Conservation (phyloP, 345 rosid species). For the Murraya paniculata region DNA sequence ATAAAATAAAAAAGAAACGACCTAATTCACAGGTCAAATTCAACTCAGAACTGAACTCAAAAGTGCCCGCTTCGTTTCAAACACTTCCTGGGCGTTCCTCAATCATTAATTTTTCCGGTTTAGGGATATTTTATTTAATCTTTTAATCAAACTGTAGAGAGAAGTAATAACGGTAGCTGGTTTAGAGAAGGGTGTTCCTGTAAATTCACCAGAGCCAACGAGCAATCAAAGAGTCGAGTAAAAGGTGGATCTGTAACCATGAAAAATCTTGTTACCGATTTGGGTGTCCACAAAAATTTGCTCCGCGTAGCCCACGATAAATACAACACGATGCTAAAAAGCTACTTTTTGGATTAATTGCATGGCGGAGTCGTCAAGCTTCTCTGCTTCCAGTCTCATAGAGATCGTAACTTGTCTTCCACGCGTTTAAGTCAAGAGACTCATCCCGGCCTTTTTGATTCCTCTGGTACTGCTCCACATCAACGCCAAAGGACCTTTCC, state of each 20-base stretch:
- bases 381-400: conserved; percentile 24
- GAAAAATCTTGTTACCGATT: not conserved
- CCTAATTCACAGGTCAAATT: no score
- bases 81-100: no score
- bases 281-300: not conserved
- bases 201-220: not conserved
- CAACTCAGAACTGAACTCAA: no score
- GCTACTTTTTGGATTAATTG: conserved; percentile 38
- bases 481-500: no score
- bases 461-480: not conserved
- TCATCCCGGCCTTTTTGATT: not conserved
- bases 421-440: not conserved
- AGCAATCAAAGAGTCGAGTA: not conserved
- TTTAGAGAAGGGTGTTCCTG: not conserved
- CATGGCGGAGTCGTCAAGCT: not conserved
- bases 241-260: not conserved
- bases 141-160: no score
- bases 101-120: not conserved
- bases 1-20: no score
- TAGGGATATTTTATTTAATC: not conserved
- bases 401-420: not conserved
- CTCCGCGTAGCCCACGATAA: conserved; percentile 10
- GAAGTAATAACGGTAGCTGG: not conserved
- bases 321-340: conserved; percentile 12
- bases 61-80: no score